These are phyloP conservation scores for Beauveria pseudobassiana DNA, from an alignment of 2,329 filamentous ascomycete species.

Conservation along the genomic window DNA sequence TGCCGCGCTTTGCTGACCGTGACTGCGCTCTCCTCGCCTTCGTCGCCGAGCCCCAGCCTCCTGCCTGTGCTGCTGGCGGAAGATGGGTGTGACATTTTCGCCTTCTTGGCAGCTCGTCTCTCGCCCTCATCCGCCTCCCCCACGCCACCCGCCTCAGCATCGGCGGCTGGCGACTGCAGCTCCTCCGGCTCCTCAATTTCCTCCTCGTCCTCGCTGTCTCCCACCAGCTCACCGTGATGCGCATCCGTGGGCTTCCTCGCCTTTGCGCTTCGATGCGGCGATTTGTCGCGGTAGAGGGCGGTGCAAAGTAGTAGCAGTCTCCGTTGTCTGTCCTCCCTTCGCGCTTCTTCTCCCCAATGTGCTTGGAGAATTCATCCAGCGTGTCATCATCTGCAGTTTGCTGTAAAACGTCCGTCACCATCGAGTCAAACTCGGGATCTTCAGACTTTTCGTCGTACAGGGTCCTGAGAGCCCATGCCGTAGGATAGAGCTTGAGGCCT, in stretches of 20 bases:
- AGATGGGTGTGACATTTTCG: constrained; percentile 21
- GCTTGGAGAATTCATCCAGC: constrained; percentile 41
- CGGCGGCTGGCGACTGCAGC: not conserved
- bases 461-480: constrained; percentile 52
- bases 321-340: constrained; percentile 47
- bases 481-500: constrained; percentile 50
- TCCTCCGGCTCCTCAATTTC: constrained; percentile 16
- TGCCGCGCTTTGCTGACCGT: not conserved
- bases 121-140: constrained; percentile 11
- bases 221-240: constrained; percentile 41
- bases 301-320: constrained; percentile 47
- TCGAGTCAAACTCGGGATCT: constrained; percentile 44
- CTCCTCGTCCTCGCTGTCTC: constrained; percentile 29
- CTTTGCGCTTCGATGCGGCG: constrained; percentile 34
- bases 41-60: not conserved
- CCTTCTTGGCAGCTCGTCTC: constrained; percentile 28
- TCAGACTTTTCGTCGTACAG: constrained; percentile 51
- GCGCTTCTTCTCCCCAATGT: constrained; percentile 47
- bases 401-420: constrained; percentile 51
- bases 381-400: constrained; percentile 49
- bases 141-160: not conserved
- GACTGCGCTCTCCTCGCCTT: not conserved
- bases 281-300: constrained; percentile 32
- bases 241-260: constrained; percentile 32
- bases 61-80: constrained; percentile 7